Evolutionary conservation across 306 rosid genomes (phyloP), one percentile per base, ranked within the genome.

Genomic region (Rubus idaeus): DNA sequence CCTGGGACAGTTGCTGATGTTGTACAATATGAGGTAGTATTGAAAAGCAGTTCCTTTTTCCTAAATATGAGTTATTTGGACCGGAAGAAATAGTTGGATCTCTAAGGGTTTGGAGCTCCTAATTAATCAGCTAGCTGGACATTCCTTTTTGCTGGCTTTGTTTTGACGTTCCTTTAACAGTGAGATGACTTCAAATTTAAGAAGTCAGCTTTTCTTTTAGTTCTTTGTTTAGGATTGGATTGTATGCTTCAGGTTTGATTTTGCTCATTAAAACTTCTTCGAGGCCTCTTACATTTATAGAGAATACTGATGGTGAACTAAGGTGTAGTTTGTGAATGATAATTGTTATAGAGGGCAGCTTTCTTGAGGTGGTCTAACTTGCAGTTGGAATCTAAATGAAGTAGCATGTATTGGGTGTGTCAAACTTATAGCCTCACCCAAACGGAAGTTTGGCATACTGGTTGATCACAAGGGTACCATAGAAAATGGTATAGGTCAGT

Each of bases 71-170:
- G 16, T 23, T 35, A 62, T 62, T 17, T 3, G 10, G 8, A 35
- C 10, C 12, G 11, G 42, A 63, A 51, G 56, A 51, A 64, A 37
- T 40, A 64, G 47, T 39, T 64, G 69, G 69, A n/a, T 46, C 45
- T 64, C 13, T 39, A 65, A 62, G 8, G 52, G 71, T 16, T 42
- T 41, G 17, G 30, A 44, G 37, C 71, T 67, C 3, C 11, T 61
- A 37, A 64, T 50, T 70, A 10, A 14, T 51, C 18, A 51, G 61
- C 35, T 71, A 51, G 61, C 35, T 71, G 62, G 75, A 10, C 46
- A 35, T 70, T 70, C 16, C 17, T 10, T 30, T 26, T 30, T 12
- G 10, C 39, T 47, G 11, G 21, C 74, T 49, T 8, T 26, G 8
- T 8, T 35, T 47, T 44, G 39, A 20, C 37, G 8, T 44, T 20